phyloP scores from a whole-genome alignment of 2,329 filamentous ascomycete genomes.

The Clonostachys chloroleuca region DNA sequence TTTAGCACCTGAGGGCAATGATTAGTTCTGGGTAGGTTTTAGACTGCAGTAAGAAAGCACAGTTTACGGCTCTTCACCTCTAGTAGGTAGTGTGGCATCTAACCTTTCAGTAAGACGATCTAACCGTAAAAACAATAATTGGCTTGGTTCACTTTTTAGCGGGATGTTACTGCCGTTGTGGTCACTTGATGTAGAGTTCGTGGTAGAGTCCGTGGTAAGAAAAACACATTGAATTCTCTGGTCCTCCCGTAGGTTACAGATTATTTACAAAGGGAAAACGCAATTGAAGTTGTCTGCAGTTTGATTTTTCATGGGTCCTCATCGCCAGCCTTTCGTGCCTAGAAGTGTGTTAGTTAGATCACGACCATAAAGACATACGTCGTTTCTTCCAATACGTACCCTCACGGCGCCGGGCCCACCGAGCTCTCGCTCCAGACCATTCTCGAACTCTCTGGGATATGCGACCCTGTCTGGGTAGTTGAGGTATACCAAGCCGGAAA shows the following conservation, averaged over 20 bases:
- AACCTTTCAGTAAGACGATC: background rate
- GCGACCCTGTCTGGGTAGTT: conserved; percentile 70
- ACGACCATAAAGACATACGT: background rate
- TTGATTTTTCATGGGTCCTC: conserved; percentile 36
- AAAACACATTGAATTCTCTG: background rate
- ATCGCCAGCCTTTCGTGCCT: conserved; percentile 54
- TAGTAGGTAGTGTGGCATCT: background rate
- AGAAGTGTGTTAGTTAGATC: background rate
- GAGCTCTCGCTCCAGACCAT: conserved; percentile 69
- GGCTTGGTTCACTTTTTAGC: too few relatives aligned
- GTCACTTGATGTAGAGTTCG: background rate
- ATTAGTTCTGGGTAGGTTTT: background rate
- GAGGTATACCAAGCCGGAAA: conserved; percentile 63
- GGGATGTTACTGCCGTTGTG: too few relatives aligned
- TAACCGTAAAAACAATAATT: too few relatives aligned
- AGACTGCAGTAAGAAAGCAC: background rate
- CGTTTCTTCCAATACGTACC: conserved; percentile 43
- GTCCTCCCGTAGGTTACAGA: conserved; percentile 4
- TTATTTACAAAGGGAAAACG: conserved; percentile 27
- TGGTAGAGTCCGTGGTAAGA: background rate
- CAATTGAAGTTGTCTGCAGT: background rate
- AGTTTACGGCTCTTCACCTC: background rate
- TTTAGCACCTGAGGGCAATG: too few relatives aligned
- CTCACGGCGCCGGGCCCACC: conserved; percentile 63
- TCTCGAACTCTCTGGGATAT: conserved; percentile 67